Base-by-base conservation (phyloP, 2,329 filamentous ascomycete species). In the Amesomyces nigricolor region DNA sequence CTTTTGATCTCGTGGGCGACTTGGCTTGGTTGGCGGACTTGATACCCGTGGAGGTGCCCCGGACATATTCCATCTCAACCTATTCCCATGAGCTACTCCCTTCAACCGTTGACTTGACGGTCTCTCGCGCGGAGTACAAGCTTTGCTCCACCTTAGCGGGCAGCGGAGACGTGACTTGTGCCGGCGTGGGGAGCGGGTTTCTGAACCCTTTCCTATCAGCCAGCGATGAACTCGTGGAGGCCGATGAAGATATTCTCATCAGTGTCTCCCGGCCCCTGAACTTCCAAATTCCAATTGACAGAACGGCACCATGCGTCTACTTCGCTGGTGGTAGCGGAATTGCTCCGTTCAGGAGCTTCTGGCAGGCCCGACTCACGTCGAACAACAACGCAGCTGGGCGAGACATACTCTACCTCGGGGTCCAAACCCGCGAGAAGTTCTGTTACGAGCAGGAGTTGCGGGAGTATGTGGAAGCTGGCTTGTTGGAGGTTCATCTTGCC, bases 271-370 rank as follows among this genome's bases (percentile, higher is more conserved):
- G 77, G 0, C 78, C 78, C 0, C 70, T 77, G 1, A 70, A 75
- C 1, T 80, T 81, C 62, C 77, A 80, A 46, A 68, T 80, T 0
- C 78, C 78, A 0, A 66, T 78, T 5, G 75, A 79, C 37, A 68
- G 71, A 13, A 75, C 76, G 32, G 75, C 75, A 0, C 78, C 77
- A 0, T 78, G 77, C 17, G 76, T 76, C 0, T 76, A 76, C 61
- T 80, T 81, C 60, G 78, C 78, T 0, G 78, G 78, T 11, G 78
- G 77, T 0, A 78, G 75, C 42, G 78, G 78, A 1, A 78, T 80
- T 26, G 78, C 78, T 0, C 77, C 78, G 0, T 80, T 80, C 66
- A 69, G 78, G 4, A 76, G 75, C 48, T 80, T 80, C 63, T 80
- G 77, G 77, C 75, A 79, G 63, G 68, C 75, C 10, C 72, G 78